Evolutionary conservation across 306 rosid species (phyloP), one percentile per base, ranked within the genome.

Genomic region (Geum urbanum): DNA sequence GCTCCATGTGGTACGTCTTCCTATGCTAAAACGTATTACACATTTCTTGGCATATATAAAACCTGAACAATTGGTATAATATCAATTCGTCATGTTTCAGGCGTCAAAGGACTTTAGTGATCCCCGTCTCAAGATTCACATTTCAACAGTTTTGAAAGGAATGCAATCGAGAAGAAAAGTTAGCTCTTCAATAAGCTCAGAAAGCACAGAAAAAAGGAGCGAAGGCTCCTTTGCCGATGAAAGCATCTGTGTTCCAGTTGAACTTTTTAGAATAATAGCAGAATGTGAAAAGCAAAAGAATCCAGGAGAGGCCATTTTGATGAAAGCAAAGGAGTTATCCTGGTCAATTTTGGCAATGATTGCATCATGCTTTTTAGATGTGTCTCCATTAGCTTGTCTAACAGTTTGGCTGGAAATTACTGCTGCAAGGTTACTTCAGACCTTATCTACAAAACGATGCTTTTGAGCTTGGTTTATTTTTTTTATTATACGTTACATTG

Each of bases 361-460:
- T 78, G 98, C 98, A 56, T 92, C 97, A 46, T 92, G 98, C 86
- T 90, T 86, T 83, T 76, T 86, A 71, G 96, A 92, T 58, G 96
- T 88, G 76, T 92, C 98, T 75, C 89, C 98, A 37, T 69, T 92
- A 80, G 81, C 92, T 64, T 87, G 98, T 83, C 78, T 92, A 71
- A 87, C 91, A 55, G 89, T 88, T 76, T 90, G 97, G 98, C 86
- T 90, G 82, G 98, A 92, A 90, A 88, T 92, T 55, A 92, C 97
- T 44, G 98, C 98, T 63, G 96, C 98, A 85, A 90, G 98, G 98
- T 92, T 74, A 76, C 40, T 55, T 20, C 19, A 66, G 63, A 72
- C 61, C 67, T 69, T 39, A 66, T 58, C 40, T 77, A 67, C 66
- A 43, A 80, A 67, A 44, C 27, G 41, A 45, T 67, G 59, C 64